A percentile compares a stretch with the other conserved stretches of the same genome.
Evolutionary conservation across 768 basidiomycete species (phyloP).

Genomic region (Hortiboletus campestris): DNA sequence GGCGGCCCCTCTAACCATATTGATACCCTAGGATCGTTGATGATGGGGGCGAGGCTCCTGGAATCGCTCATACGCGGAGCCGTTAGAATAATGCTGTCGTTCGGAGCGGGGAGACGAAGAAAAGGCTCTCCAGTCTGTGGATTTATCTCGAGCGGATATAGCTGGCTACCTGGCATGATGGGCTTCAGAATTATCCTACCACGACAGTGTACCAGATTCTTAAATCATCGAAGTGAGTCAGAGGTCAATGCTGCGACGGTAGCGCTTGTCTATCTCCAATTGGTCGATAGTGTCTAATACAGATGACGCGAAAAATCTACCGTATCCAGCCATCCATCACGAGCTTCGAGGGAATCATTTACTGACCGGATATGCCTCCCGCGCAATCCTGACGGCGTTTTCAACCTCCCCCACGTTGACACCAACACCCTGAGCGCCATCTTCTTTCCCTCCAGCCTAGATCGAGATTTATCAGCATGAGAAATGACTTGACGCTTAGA

Average conservation of each 20-base stretch:
- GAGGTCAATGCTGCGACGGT: not conserved
- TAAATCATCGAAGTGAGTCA: conserved; percentile 1
- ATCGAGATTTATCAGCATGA: conserved; percentile 7
- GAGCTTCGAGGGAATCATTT: conserved; percentile 12
- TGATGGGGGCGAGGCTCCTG: conserved; percentile 31
- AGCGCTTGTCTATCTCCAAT: not conserved
- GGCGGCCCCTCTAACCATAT: conserved; percentile 47
- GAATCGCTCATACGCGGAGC: conserved; percentile 51
- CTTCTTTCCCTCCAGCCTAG: conserved; percentile 94
- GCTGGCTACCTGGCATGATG: conserved; percentile 22
- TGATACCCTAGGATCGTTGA: conserved; percentile 53
- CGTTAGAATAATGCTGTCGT: conserved; percentile 56
- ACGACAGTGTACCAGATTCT: not conserved
- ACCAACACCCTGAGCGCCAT: conserved; percentile 88
- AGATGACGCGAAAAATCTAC: not conserved
- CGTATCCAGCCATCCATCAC: not conserved
- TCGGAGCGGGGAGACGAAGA: conserved; percentile 50
- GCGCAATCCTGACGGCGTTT: conserved; percentile 65
- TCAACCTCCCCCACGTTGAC: conserved; percentile 55
- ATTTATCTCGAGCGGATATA: conserved; percentile 43
- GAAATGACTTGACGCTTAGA: not conserved
- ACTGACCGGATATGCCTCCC: conserved; percentile 33
- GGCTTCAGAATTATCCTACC: not conserved
- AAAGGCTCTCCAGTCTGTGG: conserved; percentile 49
- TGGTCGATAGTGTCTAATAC: not conserved